phyloP scores from a whole-genome alignment of 164 flowering plant species.

The Vitis cinerea region DNA sequence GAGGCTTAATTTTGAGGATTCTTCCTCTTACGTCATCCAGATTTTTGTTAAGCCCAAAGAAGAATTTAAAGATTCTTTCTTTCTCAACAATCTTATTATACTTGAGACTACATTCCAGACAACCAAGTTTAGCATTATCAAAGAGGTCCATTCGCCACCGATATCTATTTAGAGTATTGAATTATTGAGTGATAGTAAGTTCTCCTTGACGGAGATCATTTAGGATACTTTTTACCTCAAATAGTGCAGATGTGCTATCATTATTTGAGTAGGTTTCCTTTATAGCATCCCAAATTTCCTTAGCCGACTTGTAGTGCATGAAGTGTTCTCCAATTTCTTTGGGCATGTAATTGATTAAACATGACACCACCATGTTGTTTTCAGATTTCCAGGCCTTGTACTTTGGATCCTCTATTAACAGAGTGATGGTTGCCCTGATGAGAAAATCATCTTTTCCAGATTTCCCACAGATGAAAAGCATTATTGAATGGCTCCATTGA shows the following conservation, averaged over 20 bases:
- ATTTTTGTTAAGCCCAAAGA: no score
- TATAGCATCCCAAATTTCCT: background rate
- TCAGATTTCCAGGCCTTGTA: no score
- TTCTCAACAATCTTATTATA: background rate
- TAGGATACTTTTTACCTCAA: background rate
- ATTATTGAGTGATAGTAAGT: background rate
- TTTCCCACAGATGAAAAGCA: no score
- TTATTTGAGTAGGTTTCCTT: background rate
- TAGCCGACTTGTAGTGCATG: background rate
- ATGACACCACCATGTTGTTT: no score
- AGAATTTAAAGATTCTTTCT: no score
- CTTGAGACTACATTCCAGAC: background rate
- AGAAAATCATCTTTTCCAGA: no score
- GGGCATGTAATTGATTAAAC: no score
- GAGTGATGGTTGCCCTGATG: no score
- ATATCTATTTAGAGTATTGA: background rate
- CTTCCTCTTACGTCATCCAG: no score
- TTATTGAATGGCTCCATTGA: no score
- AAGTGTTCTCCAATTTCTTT: background rate
- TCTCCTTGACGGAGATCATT: background rate
- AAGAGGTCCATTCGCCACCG: background rate
- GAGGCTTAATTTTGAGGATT: no score
- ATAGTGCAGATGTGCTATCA: background rate
- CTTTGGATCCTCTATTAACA: no score
- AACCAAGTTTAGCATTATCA: background rate